Evolutionary conservation across 345 rosid species (phyloP).

Genomic region (Carallia pectinifolia): DNA sequence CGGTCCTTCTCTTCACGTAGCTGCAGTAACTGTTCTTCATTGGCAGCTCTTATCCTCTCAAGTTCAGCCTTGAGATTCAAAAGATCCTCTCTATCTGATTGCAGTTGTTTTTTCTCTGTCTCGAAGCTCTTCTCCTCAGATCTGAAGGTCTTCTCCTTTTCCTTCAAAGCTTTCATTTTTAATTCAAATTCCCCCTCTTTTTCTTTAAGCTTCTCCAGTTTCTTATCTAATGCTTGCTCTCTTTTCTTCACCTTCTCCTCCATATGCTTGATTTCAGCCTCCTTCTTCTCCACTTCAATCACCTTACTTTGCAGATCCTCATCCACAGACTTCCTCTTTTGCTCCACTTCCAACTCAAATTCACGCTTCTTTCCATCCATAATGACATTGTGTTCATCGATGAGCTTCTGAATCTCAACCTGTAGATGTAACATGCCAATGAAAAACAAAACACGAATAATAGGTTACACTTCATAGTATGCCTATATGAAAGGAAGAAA

Average conservation of each 20-base stretch:
- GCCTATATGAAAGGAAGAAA: too few relatives aligned
- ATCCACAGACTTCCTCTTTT: conserved; percentile 68
- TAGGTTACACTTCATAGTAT: not conserved
- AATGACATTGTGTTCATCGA: conserved; percentile 73
- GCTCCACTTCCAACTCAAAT: conserved; percentile 76
- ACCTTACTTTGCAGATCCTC: conserved; percentile 67
- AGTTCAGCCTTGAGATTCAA: conserved; percentile 55
- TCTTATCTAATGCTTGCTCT: conserved; percentile 74
- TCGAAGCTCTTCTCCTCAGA: conserved; percentile 66
- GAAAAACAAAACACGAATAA: not conserved
- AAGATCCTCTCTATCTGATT: conserved; percentile 54
- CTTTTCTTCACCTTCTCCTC: conserved; percentile 80
- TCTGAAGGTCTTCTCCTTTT: conserved; percentile 63
- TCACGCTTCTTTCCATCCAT: conserved; percentile 65
- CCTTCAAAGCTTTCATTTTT: conserved; percentile 57
- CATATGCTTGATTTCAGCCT: conserved; percentile 73
- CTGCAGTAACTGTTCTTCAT: conserved; percentile 61
- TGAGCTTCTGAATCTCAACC: conserved; percentile 74
- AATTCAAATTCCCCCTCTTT: conserved; percentile 66
- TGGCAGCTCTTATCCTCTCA: conserved; percentile 60
- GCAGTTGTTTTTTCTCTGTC: conserved; percentile 48
- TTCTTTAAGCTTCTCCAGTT: conserved; percentile 66
- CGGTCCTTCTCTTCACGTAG: conserved; percentile 56
- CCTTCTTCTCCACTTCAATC: conserved; percentile 72
- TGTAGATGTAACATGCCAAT: conserved; percentile 25